Base-by-base conservation (phyloP, 2,329 filamentous ascomycete genomes). In the Ceratocystis cacaofunesta region DNA sequence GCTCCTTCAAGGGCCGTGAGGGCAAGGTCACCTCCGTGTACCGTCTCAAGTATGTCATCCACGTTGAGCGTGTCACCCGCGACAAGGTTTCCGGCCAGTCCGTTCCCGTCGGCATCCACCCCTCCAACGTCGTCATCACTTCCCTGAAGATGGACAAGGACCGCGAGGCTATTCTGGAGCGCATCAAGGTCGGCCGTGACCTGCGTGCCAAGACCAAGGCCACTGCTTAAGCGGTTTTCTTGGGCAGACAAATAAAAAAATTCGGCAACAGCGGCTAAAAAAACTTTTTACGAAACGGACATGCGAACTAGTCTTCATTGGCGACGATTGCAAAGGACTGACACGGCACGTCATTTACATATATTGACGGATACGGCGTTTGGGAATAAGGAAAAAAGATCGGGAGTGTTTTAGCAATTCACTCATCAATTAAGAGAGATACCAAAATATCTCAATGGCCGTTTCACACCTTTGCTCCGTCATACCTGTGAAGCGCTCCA, bases 61-160 rank as follows among this genome's bases (percentile, higher is more conserved):
- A 97, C 86, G 79, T 99, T 78, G 92, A 96, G 86, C 90, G 92
- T 75, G 87, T 99, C 77, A 87, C 87, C 79, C 90, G 92, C 77
- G 94, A 99, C 80, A 99, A 99, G 88, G 88, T 85, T 78, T 94
- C 91, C 78, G 92, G 94, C 80, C 92, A 96, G 84, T 89, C 86
- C 77, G 92, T 97, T 66, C 92, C 92, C 70, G 84, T 97, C 76
- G 90, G 90, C 78, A 87, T 99, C 80, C 89, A 92, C 81, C 88
- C 94, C 75, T 95, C 89, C 81, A 97, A 97, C 81, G 90, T 96
- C 73, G 87, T 96, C 82, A 89, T 99, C 83, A 96, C 88, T 82
- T 96, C 96, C 86, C 85, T 97, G 79, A 96, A 97, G 89, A 84
- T 96, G 75, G 89, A 94, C 85, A 92, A 94, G 87, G 89, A 95